phyloP scores from a whole-genome alignment of 495 filamentous ascomycete genomes.

The Pyronema omphalodes region DNA sequence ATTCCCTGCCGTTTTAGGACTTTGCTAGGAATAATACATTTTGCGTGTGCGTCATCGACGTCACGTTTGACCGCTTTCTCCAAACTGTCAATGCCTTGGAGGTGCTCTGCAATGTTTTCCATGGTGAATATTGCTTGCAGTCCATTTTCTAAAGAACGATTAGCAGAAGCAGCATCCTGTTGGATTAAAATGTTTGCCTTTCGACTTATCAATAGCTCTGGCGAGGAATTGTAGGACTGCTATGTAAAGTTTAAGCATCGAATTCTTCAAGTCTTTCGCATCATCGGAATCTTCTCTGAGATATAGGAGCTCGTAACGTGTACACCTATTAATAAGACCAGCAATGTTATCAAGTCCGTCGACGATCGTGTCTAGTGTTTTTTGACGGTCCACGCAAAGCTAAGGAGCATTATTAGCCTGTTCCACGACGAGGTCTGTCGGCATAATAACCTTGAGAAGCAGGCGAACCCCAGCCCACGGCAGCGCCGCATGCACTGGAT shows the following conservation, averaged over 20 bases:
- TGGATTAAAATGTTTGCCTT: neutral
- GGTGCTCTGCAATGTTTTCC: neutral
- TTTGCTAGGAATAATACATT: no score
- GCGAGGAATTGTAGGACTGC: neutral
- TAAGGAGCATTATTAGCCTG: constrained; percentile 1
- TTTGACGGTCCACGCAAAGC: constrained; percentile 8
- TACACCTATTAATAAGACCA: no score
- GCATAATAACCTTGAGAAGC: constrained; percentile 25
- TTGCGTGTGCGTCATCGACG: neutral
- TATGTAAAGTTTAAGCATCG: neutral
- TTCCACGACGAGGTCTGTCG: neutral
- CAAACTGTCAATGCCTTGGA: neutral
- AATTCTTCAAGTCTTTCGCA: neutral
- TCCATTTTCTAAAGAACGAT: neutral
- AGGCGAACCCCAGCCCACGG: constrained; percentile 31
- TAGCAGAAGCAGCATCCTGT: neutral
- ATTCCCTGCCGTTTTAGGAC: no score
- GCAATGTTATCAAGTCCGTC: no score
- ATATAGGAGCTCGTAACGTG: constrained; percentile 1
- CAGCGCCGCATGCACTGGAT: constrained; percentile 28
- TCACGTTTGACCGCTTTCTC: neutral
- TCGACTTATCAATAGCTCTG: constrained; percentile 1
- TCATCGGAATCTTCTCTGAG: neutral
- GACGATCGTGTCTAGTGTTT: no score
- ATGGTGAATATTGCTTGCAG: neutral